These are phyloP conservation scores for Sclerotinia nivalis DNA, from an alignment of 2,329 filamentous ascomycete species.

Conservation along the genomic window DNA sequence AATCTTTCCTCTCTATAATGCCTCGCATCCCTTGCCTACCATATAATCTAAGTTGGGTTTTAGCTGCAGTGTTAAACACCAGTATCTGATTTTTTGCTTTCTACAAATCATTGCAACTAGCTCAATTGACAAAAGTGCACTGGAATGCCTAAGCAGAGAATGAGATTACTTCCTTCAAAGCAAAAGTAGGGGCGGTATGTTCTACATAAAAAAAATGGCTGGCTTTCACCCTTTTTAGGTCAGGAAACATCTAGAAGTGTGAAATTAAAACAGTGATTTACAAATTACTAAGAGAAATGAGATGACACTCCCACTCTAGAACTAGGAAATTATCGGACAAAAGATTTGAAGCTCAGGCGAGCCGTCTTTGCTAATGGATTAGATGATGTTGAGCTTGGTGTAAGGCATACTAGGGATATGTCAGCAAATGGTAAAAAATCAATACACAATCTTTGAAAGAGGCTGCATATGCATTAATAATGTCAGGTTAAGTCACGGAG, in stretches of 20 bases:
- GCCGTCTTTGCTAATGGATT: neutral
- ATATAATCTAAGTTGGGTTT: neutral
- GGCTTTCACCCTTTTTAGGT: too few relatives aligned
- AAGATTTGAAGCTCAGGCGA: too few relatives aligned
- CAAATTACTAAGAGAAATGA: too few relatives aligned
- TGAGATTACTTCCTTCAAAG: neutral
- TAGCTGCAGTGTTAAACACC: rapidly evolving
- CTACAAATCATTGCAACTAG: neutral
- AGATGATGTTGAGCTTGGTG: neutral
- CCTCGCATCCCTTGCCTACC: neutral
- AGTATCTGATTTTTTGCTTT: neutral
- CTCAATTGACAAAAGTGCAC: neutral
- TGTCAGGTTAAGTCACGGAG: neutral
- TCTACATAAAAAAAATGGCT: neutral
- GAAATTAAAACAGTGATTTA: too few relatives aligned
- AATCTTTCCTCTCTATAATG: neutral
- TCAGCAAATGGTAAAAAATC: rapidly evolving
- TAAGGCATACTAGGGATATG: too few relatives aligned
- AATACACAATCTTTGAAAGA: neutral
- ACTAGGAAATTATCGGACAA: too few relatives aligned
- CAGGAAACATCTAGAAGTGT: too few relatives aligned
- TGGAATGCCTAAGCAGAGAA: neutral
- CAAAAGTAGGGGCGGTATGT: neutral
- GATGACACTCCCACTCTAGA: too few relatives aligned
- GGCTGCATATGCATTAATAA: neutral